phyloP scores from a whole-genome alignment of 176 grass and related monocot species.

The Luzula sylvatica region DNA sequence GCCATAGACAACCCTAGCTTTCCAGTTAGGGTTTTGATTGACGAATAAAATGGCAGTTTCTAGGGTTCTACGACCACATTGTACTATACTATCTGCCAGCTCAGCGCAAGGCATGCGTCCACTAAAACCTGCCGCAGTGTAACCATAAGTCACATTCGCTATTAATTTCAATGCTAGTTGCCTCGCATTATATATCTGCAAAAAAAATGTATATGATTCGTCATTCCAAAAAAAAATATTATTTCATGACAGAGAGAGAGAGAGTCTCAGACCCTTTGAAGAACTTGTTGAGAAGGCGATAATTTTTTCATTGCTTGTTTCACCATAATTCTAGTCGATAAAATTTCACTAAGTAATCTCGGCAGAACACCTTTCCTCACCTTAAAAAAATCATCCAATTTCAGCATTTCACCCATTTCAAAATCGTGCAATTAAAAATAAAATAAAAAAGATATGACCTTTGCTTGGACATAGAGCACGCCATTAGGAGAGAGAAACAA shows the following conservation, averaged over 20 bases:
- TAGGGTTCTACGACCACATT: slow-evolving; percentile 90
- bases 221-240: neutral
- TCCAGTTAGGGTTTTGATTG: slow-evolving; percentile 72
- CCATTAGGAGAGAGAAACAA: slow-evolving; percentile 78
- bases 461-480: slow-evolving; percentile 67
- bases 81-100: slow-evolving; percentile 94
- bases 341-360: slow-evolving; percentile 68
- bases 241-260: neutral
- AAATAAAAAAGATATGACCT: slow-evolving; percentile 40
- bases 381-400: slow-evolving; percentile 29
- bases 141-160: slow-evolving; percentile 97
- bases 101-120: slow-evolving; percentile 98
- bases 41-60: slow-evolving; percentile 88
- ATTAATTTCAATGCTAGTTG: slow-evolving; percentile 94
- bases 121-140: slow-evolving; percentile 93
- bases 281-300: slow-evolving; percentile 55
- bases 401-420: slow-evolving; percentile 9
- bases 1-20: slow-evolving; percentile 94
- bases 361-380: slow-evolving; percentile 90
- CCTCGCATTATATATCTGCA: slow-evolving; percentile 93
- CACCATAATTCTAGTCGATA: slow-evolving; percentile 88
- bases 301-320: slow-evolving; percentile 96
- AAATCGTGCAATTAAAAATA: slow-evolving; percentile 10
- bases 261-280: slow-evolving; percentile 53
- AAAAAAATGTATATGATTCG: neutral